Base-by-base conservation (phyloP, 1,284 basidiomycete species). In the Papiliotrema terrestris region DNA sequence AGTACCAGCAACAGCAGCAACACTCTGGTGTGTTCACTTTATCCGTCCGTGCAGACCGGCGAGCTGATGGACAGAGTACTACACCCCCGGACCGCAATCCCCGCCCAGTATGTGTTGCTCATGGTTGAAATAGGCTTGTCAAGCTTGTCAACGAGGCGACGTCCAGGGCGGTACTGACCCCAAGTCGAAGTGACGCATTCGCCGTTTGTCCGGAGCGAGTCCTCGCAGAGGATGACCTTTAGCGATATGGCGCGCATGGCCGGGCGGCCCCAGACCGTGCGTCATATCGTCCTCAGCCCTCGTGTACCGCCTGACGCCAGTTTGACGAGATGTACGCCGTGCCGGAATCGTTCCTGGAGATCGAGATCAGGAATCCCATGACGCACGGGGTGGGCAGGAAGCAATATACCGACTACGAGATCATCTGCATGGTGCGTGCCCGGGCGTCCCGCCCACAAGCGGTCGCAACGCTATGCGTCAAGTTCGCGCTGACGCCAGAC, bases 331-430 rank as follows among this genome's bases (percentile, higher is more conserved):
- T 97, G 91, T 98, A 97, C 73, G 91, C 88, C 63, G 87, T 93
- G 9, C 91, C 91, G 35, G 96, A 99, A 78, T 96, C 92, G 73
- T 98, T 97, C 76, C 80, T 98, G 54, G 96, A 98, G 80, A 97
- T 99, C 65, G 96, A 99, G 78, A 92, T 98, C 8, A 81, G 90
- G 65, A 97, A 96, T 73, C 92, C 95, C 2, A 89, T 95, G 76
- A 99, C 96, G 0, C 94, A 98, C 69, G 94, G 93, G 37, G 91
- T 92, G 69, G 92, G 93, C 36, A 81, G 95, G 66, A 97, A 97
- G 82, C 96, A 95, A 92, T 98, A 91, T 77, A 99, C 95, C 46
- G 94, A 98, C 81, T 98, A 98, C 72, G 95, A 99, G 79, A 88
- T 99, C 62, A 88, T 97, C 51, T 97, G 93, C 82, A 91, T 93